A percentile compares a stretch with the other conserved stretches of the same genome.
Evolutionary conservation across 306 rosid genomes (phyloP).

Genomic region (Vigna unguiculata): DNA sequence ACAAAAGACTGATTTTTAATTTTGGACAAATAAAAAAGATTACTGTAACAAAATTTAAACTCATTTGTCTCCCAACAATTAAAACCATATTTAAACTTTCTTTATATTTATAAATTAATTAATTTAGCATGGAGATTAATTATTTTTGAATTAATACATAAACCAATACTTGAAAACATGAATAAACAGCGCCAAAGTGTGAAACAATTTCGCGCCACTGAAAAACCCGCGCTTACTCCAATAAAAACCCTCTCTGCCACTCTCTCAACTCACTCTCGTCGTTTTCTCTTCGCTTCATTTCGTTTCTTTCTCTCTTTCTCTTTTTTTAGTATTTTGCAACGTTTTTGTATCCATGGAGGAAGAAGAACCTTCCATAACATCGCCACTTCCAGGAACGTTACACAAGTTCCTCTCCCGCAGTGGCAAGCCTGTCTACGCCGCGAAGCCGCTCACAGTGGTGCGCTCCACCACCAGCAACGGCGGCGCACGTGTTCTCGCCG

Average conservation of each 20-base stretch:
- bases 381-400: conserved; percentile 27
- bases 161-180: background rate
- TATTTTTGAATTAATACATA: background rate
- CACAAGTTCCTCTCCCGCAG: conserved; percentile 27
- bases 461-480: conserved; percentile 62
- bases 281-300: background rate
- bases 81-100: too few species aligned
- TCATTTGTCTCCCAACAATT: too few species aligned
- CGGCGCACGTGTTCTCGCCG: conserved; percentile 57
- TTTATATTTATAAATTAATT: too few species aligned
- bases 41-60: too few species aligned
- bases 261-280: background rate
- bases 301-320: background rate
- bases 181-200: background rate
- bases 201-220: conserved; percentile 55
- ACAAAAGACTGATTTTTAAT: too few species aligned
- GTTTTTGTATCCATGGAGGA: conserved; percentile 36
- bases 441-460: conserved; percentile 46
- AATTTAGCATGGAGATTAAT: background rate
- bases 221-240: conserved; percentile 19
- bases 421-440: background rate
- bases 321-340: background rate
- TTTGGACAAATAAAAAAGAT: too few species aligned
- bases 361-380: conserved; percentile 2
- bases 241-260: background rate